Base-by-base conservation (phyloP, 1,139 yeast species). In the Taphrina deformans region DNA sequence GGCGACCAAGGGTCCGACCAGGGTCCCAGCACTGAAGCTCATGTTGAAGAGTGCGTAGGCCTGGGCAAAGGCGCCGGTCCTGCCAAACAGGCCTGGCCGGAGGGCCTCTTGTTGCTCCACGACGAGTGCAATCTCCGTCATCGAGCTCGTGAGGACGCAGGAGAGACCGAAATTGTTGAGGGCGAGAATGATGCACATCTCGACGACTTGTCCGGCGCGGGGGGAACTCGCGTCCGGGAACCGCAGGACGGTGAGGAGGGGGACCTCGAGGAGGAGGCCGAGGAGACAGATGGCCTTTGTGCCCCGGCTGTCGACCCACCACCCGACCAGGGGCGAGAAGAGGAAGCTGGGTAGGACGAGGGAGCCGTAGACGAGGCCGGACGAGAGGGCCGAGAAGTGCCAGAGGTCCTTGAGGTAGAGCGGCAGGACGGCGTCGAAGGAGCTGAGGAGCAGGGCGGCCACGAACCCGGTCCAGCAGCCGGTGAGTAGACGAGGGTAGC, bases 31-130 rank as follows among this genome's bases (percentile, higher is more conserved):
- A 1, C 77, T 71, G 59, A 69, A 76, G 2, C 75, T 76, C 16
- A 76, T 72, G 55, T 76, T 76, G 68, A 74, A 75, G n/a, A 75
- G 67, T 1, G 77, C 78, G 61, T 75, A 76, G 0, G 74, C 77
- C 58, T 75, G 77, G 4, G 77, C 78, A 48, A 69, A 72, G 2
- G 77, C 78, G 52, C 73, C 73, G 5, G 75, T 74, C 12, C 68
- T 66, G 4, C 78, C 78, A 50, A 74, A 72, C 12, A 67, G 67
- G 3, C 77, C 77, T 0, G 78, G 78, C 6, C 65, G 61, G 51
- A 67, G 55, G 1, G 67, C 59, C 41, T 75, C 78, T 14, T 72
- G 69, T 31, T 66, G 69, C 1, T 52, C 65, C 21, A 72, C 69
- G 26, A 71, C 72, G n/a, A 68, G 67, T 18, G 77, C 67, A 55